Evolutionary conservation across 805 yeast genomes (phyloP), one percentile per base, ranked within the genome.

Genomic region (Brettanomyces custersianus): DNA sequence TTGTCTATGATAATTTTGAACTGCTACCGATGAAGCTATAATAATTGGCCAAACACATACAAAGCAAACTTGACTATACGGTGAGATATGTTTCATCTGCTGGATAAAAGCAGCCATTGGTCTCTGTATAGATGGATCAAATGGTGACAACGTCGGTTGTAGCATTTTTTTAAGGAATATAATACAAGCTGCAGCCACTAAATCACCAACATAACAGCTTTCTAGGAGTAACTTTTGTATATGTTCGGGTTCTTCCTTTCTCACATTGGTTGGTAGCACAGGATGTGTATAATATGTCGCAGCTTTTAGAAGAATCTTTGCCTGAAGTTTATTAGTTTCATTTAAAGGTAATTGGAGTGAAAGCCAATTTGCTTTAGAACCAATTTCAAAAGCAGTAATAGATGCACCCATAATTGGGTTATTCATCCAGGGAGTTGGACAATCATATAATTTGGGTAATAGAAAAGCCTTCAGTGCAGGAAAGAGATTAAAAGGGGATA

Each of bases 401-500:
- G 66, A 57, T 13, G 67, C 59, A 2, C 70, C 70, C 37, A 60
- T 45, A 4, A 64, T 57, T 1, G 70, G 70, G 36, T 64, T 59
- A 34, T 62, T 64, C 61, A 63, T 57, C 67, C 67, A 64, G 24
- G 53, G 55, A 4, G 46, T 47, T 1, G 51, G 48, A 28, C 48
- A 40, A 5, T 54, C 48, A 40, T 57, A 63, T 4, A 67, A 38
- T 11, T 67, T 68, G 1, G 49, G 45, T 15, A 51, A 51, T 19
- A 67, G 38, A 20, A 49, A 44, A 10, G 51, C 52, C 33, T 51
- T 46, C 31, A 54, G 41, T 8, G 48, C 54, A 22, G 46, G 47
- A 39, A 60, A 68, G 19, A 66, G 51, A 3, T 48, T 49, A 43
- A 61, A 68, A 3, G 74, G 74, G 4, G 65, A 60, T 1, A 70